Base-by-base conservation (phyloP, 176 grass and related monocot genomes). In the Avena atlantica region DNA sequence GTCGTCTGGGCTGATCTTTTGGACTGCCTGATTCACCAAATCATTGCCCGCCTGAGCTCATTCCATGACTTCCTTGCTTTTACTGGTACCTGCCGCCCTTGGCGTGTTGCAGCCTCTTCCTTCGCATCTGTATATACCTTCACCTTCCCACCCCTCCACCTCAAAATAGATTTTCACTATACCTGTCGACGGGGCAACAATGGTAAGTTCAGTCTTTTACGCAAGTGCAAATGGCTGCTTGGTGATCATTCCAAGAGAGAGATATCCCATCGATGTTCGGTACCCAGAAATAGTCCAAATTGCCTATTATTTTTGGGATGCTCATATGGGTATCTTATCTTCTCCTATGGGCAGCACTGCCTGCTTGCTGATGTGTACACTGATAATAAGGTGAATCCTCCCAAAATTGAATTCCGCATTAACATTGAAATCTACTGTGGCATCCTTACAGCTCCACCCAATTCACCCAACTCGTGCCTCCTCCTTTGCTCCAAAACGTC, bases 321-420 rank as follows among this genome's bases (percentile, higher is more conserved):
- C 75, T 88, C 92, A 29, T 65, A 86, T 78, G 86, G 88, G n/a
- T 81, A 88, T 74, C 82, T 90, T 69, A 90, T 93, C 59, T 88
- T 88, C 50, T 60, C 27, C 16, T 14, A 48, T 31, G 19, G 6
- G 11, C 61, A 85, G 20, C 45, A 57, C 4, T 87, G 86, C 63
- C 9, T 96, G 55, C 57, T 93, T 25, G 77, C 86, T 9, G 40
- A 96, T 79, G 58, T 56, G 49, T 86, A 90, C 79, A 84, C 74
- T 14, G 89, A 89, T 19, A n/a, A 14, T 45, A 55, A 74, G 63
- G 8, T 96, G 82, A 45, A 34, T 47, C 74, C 85, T 74, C 89
- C 91, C 16, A 36, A 42, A n/a, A 74, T 90, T 47, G 66, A 78
- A 47, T 71, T 11, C 59, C 0, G 40, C n/a, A 6, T 6, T 17